These are phyloP conservation scores for Penicillium lividum DNA, from an alignment of 495 filamentous ascomycete genomes.

Conservation along the genomic window DNA sequence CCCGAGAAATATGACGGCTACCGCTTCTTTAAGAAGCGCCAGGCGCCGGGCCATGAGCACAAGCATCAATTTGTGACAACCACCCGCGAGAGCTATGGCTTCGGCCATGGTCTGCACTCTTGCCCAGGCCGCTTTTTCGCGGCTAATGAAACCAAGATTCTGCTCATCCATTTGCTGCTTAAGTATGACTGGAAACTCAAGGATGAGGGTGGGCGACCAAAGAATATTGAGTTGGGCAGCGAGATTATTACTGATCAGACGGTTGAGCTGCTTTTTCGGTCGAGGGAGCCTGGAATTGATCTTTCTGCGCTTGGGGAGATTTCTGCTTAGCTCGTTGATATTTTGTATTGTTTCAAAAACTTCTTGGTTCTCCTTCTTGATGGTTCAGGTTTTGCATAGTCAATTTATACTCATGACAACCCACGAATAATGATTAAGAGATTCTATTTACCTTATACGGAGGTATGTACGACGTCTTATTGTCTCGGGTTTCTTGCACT, in stretches of 20 bases:
- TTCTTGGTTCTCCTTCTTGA: not conserved
- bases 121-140: slow-evolving; percentile 59
- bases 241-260: slow-evolving; percentile 33
- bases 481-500: no score
- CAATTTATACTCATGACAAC: not conserved
- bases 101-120: slow-evolving; percentile 54
- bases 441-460: no score
- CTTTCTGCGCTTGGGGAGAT: slow-evolving; percentile 10
- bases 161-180: slow-evolving; percentile 46
- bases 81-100: slow-evolving; percentile 42
- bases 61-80: slow-evolving; percentile 48
- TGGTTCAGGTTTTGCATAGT: not conserved
- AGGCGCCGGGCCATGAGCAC: slow-evolving; percentile 44
- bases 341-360: not conserved
- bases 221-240: slow-evolving; percentile 27
- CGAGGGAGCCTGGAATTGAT: slow-evolving; percentile 31
- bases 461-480: no score
- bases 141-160: slow-evolving; percentile 49
- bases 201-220: slow-evolving; percentile 22
- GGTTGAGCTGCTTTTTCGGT: slow-evolving; percentile 33
- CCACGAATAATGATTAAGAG: no score
- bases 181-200: slow-evolving; percentile 57
- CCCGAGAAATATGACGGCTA: slow-evolving; percentile 47
- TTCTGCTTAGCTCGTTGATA: not conserved
- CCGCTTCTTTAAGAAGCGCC: slow-evolving; percentile 48